These are phyloP conservation scores for Colletotrichum sansevieriae DNA, from an alignment of 2,329 filamentous ascomycete genomes.

Conservation along the genomic window DNA sequence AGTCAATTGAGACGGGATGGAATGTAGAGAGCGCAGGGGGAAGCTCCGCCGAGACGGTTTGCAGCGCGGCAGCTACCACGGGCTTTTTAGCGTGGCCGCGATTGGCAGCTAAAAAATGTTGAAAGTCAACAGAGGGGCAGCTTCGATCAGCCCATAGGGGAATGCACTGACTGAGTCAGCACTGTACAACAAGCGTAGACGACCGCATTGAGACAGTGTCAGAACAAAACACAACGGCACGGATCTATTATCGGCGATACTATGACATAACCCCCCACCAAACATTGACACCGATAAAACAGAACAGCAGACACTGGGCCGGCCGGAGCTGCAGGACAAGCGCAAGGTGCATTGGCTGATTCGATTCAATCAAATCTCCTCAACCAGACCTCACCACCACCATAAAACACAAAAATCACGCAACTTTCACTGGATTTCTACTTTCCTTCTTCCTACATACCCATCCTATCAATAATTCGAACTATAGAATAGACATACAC, in stretches of 20 bases:
- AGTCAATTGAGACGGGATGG: slow-evolving; percentile 28
- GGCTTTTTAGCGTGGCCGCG: slow-evolving; percentile 36
- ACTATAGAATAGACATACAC: slow-evolving; percentile 43
- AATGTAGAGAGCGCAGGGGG: slow-evolving; percentile 21
- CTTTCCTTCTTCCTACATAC: slow-evolving; percentile 10
- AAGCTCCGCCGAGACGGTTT: slow-evolving; percentile 35
- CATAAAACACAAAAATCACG: slow-evolving; percentile 49
- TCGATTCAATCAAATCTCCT: slow-evolving; percentile 41
- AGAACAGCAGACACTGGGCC: slow-evolving; percentile 22
- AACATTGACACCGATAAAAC: slow-evolving; percentile 38
- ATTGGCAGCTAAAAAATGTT: slow-evolving; percentile 43
- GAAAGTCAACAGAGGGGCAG: slow-evolving; percentile 44
- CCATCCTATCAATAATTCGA: slow-evolving; percentile 30
- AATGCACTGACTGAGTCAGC: fast-evolving
- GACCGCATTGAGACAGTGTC: slow-evolving; percentile 15
- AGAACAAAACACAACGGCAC: background rate
- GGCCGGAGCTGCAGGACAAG: slow-evolving; percentile 20
- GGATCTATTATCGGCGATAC: slow-evolving; percentile 38
- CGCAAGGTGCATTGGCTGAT: slow-evolving; percentile 36
- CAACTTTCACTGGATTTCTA: slow-evolving; percentile 42
- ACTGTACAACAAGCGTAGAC: background rate
- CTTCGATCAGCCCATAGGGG: slow-evolving; percentile 26
- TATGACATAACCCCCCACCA: slow-evolving; percentile 41
- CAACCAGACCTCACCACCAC: slow-evolving; percentile 46
- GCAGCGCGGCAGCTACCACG: slow-evolving; percentile 27